phyloP scores from a whole-genome alignment of 495 filamentous ascomycete genomes.

The Recurvomyces mirabilis region DNA sequence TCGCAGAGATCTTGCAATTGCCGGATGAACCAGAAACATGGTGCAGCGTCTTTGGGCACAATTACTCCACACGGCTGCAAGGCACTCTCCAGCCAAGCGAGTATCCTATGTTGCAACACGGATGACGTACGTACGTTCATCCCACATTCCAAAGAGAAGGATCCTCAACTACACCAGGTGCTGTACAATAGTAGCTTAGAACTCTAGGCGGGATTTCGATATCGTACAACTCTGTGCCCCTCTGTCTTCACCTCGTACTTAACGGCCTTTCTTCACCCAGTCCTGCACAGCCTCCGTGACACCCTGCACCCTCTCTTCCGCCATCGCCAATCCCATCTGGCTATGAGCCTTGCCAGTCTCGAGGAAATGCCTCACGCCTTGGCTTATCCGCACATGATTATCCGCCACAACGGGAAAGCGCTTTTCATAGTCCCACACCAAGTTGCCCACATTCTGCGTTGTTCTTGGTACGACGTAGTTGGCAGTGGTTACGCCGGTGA shows the following conservation, averaged over 20 bases:
- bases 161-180: too few relatives aligned
- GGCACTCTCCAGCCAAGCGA: too few relatives aligned
- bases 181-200: too few relatives aligned
- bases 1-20: too few relatives aligned
- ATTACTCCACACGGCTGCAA: too few relatives aligned
- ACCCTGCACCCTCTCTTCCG: conserved; percentile 64
- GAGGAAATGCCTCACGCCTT: conserved; percentile 56
- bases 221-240: not conserved
- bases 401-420: conserved; percentile 67
- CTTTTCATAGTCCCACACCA: conserved; percentile 85
- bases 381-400: conserved; percentile 55
- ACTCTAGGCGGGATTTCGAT: too few relatives aligned
- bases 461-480: conserved; percentile 33
- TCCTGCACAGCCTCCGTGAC: conserved; percentile 66
- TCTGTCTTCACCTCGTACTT: conserved; percentile 9
- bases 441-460: conserved; percentile 67
- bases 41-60: too few relatives aligned
- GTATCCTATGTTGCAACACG: too few relatives aligned
- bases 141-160: too few relatives aligned
- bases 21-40: too few relatives aligned
- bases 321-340: conserved; percentile 54
- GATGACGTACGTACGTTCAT: too few relatives aligned
- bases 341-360: conserved; percentile 60
- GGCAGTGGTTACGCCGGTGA: conserved; percentile 30
- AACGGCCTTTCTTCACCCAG: conserved; percentile 83